Base-by-base conservation (phyloP, 2,329 filamentous ascomycete species). In the Apiospora saccharicola region DNA sequence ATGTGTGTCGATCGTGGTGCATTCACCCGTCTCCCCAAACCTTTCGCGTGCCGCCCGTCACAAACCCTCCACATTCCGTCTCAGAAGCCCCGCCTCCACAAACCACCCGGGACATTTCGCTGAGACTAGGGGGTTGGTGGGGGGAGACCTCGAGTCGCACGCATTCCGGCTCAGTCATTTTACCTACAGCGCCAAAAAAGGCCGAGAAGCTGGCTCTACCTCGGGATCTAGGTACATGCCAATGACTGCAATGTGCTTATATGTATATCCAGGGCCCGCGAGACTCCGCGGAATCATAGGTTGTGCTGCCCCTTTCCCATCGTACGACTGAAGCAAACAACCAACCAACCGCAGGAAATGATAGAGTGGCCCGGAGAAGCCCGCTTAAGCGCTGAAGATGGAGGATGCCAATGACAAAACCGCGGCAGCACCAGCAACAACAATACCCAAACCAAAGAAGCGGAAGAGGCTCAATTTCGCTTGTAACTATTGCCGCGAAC, bases 401-500 rank as follows among this genome's bases (percentile, higher is more conserved):
- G 22, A 47, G 46, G n/a, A 46, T 7, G 7, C 37, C 37, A 68
- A 43, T 26, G 26, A 24, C 4, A 30, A 41, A 16, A 26, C 41
- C 24, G 8, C 64, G 13, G 14, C 67, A 14, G 6, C 13, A 47
- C 1, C 57, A 61, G 14, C 64, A 12, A 37, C 44, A 24, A 53
- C 68, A 24, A 53, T 14, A 43, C 46, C 68, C 5, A 37, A 47
- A 7, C 71, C 71, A 2, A 30, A 69, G 41, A 71, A 74, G 69
- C 70, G 72, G 14, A 57, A 69, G 24, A 67, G 67, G 3, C 70
- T 69, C 26, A 71, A 73, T 68, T 73, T 71, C n/a, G 70, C 72
- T 44, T 77, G 72, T 47, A 73, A 72, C 34, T 73, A 73, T 41
- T 73, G 72, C 49, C 64, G 72, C 12, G 69, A 41, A 4, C 30